Percentiles rank a stretch among this genome's conserved stretches.
phyloP scores from a whole-genome alignment of 2,329 filamentous ascomycete genomes.

The Talaromyces rugulosus region DNA sequence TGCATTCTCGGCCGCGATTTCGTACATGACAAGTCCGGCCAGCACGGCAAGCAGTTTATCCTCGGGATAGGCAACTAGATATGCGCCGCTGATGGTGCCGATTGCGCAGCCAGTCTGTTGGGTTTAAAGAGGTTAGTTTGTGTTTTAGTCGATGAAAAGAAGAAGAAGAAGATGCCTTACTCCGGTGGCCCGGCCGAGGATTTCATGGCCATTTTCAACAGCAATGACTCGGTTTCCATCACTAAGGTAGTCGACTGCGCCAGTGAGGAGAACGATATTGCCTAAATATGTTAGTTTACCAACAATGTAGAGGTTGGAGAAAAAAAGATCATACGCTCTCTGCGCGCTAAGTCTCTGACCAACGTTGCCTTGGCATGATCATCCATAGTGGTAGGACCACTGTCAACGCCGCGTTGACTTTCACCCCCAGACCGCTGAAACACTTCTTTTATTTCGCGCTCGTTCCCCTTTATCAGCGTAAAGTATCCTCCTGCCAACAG shows the following conservation, averaged over 20 bases:
- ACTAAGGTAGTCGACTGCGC: conserved; percentile 69
- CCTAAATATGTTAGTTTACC: conserved; percentile 20
- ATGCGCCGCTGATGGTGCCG: conserved; percentile 74
- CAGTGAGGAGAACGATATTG: conserved; percentile 78
- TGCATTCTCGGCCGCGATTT: conserved; percentile 70
- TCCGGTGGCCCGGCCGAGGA: conserved; percentile 43
- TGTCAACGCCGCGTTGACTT: conserved; percentile 83
- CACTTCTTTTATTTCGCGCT: conserved; percentile 76
- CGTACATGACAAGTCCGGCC: conserved; percentile 71
- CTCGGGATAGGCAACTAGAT: conserved; percentile 58
- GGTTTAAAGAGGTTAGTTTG: background rate
- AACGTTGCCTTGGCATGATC: conserved; percentile 57
- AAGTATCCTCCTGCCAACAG: conserved; percentile 74
- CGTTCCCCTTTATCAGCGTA: conserved; percentile 90
- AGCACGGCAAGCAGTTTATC: conserved; percentile 70
- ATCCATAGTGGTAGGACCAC: conserved; percentile 53
- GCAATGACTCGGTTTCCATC: conserved; percentile 66
- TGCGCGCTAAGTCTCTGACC: conserved; percentile 61
- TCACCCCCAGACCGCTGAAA: conserved; percentile 48
- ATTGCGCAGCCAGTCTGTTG: conserved; percentile 71
- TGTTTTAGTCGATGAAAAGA: background rate
- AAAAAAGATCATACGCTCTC: conserved; percentile 51
- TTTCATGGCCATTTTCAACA: conserved; percentile 71
- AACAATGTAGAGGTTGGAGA: background rate
- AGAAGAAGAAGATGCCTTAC: conserved; percentile 21